Evolutionary conservation across 2,329 filamentous ascomycete species (phyloP), one percentile per base, ranked within the genome.

Genomic region (Polytolypa hystricis): DNA sequence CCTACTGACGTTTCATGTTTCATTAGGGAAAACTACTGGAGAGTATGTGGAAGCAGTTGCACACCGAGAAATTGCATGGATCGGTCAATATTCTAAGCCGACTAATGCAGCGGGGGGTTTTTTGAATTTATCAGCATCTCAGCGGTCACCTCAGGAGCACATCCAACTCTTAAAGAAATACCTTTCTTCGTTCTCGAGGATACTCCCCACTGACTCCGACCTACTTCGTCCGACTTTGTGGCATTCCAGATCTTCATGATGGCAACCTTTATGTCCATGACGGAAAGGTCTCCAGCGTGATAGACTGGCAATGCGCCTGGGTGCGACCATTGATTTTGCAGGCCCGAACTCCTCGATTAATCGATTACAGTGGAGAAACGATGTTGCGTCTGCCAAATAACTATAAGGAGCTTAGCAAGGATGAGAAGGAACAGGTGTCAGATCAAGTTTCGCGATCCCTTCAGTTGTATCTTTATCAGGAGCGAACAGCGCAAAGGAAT

Each of bases 271-370:
- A 65, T 40, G 51, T 64, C 18, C 21, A 57, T n/a, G 42, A 52
- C 16, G 46, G 47, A 26, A 46, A 43, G 29, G 54, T 66, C 23
- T 56, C 57, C 5, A 51, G 55, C 34, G 35, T 67, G 5, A 64
- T 67, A 35, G 60, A 67, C 45, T 66, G 62, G 61, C 57, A 65
- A 44, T 51, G 54, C 14, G 46, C 38, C 8, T 63, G 54, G 45
- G 47, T 47, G 12, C 49, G 34, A 1, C 54, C 47, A 20, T 41
- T 54, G n/a, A 47, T 52, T 18, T 45, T 50, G 18, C 47, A 47
- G 40, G 48, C 46, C 0, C 42, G 39, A 9, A 43, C 27, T 37
- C 50, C 12, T 10, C 26, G 41, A 12, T 37, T 55, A 6, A 38
- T 57, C 5, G 42, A 51, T 27, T 53, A 56, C 37, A 36, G 48